Conservation (phyloP, 345 rosid species). For the Euphorbia tirucalli region DNA sequence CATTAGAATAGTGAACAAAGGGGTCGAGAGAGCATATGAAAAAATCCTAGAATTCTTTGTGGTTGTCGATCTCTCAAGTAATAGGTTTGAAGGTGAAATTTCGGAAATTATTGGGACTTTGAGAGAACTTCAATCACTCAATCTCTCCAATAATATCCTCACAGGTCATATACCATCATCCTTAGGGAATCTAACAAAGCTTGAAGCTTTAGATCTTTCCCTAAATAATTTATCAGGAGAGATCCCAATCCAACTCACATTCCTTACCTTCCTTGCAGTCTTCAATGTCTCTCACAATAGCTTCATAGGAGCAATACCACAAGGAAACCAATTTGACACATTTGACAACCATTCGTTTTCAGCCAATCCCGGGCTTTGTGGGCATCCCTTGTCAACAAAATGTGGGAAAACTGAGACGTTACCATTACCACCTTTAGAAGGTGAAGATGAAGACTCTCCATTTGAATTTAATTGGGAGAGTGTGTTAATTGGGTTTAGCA, state of each 20-base stretch:
- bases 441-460: background rate
- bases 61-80: constrained; percentile 12
- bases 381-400: background rate
- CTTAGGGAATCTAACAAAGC: constrained; percentile 1
- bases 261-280: constrained; percentile 3
- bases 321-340: background rate
- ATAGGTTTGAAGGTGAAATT: constrained; percentile 16
- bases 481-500: background rate
- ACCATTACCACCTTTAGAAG: background rate
- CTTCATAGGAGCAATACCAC: background rate
- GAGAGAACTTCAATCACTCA: background rate
- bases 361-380: background rate
- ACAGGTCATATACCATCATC: constrained; percentile 5
- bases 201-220: constrained; percentile 23
- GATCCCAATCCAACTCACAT: constrained; percentile 11
- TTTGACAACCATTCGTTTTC: background rate
- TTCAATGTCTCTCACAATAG: constrained; percentile 11
- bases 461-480: constrained; percentile 3
- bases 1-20: constrained; percentile 11
- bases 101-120: constrained; percentile 17
- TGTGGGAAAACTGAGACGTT: background rate
- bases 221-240: background rate
- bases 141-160: constrained; percentile 18
- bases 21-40: background rate
- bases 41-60: background rate